Evolutionary conservation across 352 stramenopile genomes (phyloP), one percentile per base, ranked within the genome.

Genomic region (Globisporangium okanoganense): DNA sequence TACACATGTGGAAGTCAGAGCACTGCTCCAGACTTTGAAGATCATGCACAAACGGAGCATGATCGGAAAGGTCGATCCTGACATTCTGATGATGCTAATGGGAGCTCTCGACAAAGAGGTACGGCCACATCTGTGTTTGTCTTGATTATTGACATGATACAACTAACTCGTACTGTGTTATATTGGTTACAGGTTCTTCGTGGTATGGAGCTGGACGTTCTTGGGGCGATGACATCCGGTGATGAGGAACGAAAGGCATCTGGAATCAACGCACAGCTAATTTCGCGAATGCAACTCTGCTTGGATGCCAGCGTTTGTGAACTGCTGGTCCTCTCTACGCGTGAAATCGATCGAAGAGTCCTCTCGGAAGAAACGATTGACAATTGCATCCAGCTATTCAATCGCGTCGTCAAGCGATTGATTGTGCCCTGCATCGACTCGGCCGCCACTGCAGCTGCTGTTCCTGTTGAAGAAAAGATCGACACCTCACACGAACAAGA

Each of bases 331-430:
- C 90, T 94, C 66, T 78, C 82, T 9, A 82, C 84, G 12, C 68
- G 67, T 5, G 68, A 82, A 9, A 84, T 94, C 58, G 84, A 96
- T 22, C 72, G 84, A 13, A 66, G 84, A 35, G 57, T 89, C 54
- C 66, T 96, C 0, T 92, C 85, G 0, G 87, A 96, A 62, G 87
- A 94, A n/a, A 78, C 27, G 13, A 92, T 96, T 57, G 80, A 95
- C 35, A 86, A 88, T 45, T 96, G 82, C 55, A 75, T 89, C 29
- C 68, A 84, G 58, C 60, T 94, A 13, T 64, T 94, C 16, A 78
- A 78, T 50, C 76, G 88, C 33, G 56, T 77, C 0, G 67, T 90
- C 45, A 76, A 85, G 12, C 69, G 66, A 27, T 29, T 92, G 27
- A 61, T 94, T 18, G 67, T 92, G 31, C 83, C 83, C 18, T 88